Evolutionary conservation across 75 land plant genomes (phyloP).

Genomic region (Picea glauca): DNA sequence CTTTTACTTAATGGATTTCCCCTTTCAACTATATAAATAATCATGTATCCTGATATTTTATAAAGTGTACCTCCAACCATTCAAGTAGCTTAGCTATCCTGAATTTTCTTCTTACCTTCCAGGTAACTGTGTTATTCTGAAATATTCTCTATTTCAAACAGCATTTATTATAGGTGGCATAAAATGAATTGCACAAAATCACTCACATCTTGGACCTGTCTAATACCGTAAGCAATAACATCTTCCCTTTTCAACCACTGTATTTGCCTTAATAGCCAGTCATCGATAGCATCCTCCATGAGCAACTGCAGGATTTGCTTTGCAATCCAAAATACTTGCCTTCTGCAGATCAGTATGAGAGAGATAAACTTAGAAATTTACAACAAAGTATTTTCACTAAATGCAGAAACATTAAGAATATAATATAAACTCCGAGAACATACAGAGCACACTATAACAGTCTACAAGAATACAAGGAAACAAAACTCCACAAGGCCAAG

Average conservation of each 20-base stretch:
- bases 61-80: too few species aligned
- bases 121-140: too few species aligned
- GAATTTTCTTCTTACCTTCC: too few species aligned
- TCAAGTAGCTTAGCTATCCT: too few species aligned
- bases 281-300: slow-evolving; percentile 99
- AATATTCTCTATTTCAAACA: too few species aligned
- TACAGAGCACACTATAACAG: too few species aligned
- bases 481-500: background rate
- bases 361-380: background rate
- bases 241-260: slow-evolving; percentile 86
- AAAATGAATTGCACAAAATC: background rate
- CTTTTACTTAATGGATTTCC: too few species aligned
- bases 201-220: slow-evolving; percentile 82
- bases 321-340: slow-evolving; percentile 97
- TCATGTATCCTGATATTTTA: too few species aligned
- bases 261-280: slow-evolving; percentile 81
- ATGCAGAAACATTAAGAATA: background rate
- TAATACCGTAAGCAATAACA: slow-evolving; percentile 72
- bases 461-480: background rate
- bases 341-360: slow-evolving; percentile 38
- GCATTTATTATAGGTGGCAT: background rate
- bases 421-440: background rate
- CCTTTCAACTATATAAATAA: too few species aligned
- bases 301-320: slow-evolving; percentile 91
- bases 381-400: background rate